Conservation (phyloP, 495 filamentous ascomycete genomes). For the Penicillium goetzii region DNA sequence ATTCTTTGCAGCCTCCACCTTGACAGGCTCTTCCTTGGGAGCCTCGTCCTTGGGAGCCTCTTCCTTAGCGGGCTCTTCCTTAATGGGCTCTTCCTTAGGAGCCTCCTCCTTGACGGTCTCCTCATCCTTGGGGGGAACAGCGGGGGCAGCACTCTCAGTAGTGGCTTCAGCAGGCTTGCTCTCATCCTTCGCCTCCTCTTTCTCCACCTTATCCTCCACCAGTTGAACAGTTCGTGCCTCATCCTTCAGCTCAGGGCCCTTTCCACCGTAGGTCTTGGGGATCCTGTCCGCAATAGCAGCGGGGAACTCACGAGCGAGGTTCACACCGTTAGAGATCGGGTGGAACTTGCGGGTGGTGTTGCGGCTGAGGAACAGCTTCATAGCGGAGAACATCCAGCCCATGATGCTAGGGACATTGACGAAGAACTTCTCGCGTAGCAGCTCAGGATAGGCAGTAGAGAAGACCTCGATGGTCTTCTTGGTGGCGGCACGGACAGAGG, state of each 20-base stretch:
- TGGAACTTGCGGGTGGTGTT: slow-evolving; percentile 87
- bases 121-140: slow-evolving; percentile 17
- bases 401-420: slow-evolving; percentile 87
- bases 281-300: slow-evolving; percentile 59
- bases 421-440: slow-evolving; percentile 88
- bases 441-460: slow-evolving; percentile 79
- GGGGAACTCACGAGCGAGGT: slow-evolving; percentile 67
- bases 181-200: slow-evolving; percentile 28
- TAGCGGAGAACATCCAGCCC: slow-evolving; percentile 80
- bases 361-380: slow-evolving; percentile 77
- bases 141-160: slow-evolving; percentile 10
- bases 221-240: slow-evolving; percentile 36
- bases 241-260: slow-evolving; percentile 49
- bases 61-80: slow-evolving; percentile 23
- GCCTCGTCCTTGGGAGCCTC: slow-evolving; percentile 23
- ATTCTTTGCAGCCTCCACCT: slow-evolving; percentile 4
- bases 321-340: slow-evolving; percentile 74
- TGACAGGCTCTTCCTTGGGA: slow-evolving; percentile 18
- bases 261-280: slow-evolving; percentile 72
- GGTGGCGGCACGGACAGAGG: slow-evolving; percentile 68
- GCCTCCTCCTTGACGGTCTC: slow-evolving; percentile 22
- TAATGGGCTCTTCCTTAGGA: slow-evolving; percentile 23
- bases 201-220: slow-evolving; percentile 22
- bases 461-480: slow-evolving; percentile 80
- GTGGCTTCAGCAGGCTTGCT: slow-evolving; percentile 24